Evolutionary conservation across 768 basidiomycete genomes (phyloP).

Genomic region (Tylopilus intermedius): DNA sequence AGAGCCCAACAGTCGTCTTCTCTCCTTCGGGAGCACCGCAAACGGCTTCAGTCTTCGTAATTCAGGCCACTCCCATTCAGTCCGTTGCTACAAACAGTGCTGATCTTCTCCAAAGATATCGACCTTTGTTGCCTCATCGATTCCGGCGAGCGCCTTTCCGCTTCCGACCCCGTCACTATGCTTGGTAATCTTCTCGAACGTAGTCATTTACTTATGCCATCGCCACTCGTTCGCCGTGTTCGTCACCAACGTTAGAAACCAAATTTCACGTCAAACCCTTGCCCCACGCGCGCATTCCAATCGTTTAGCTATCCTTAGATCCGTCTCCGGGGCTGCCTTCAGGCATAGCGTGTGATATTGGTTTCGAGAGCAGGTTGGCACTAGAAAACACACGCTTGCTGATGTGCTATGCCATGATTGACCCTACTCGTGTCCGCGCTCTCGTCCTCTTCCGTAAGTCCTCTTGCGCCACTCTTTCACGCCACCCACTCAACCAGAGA

Average conservation of each 20-base stretch:
- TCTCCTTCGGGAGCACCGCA: constrained; percentile 95
- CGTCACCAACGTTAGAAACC: constrained; percentile 57
- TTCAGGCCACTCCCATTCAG: constrained; percentile 56
- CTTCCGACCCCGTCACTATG: constrained; percentile 89
- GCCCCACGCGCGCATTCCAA: constrained; percentile 95
- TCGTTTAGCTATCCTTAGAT: constrained; percentile 92
- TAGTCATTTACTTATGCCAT: constrained; percentile 43
- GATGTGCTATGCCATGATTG: constrained; percentile 96
- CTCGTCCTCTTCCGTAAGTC: constrained; percentile 93
- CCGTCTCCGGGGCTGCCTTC: constrained; percentile 75
- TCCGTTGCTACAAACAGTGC: constrained; percentile 1
- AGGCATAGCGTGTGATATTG: constrained; percentile 97
- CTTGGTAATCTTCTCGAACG: constrained; percentile 89
- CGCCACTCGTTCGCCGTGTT: constrained; percentile 10
- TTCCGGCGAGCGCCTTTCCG: constrained; percentile 70
- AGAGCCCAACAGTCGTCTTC: constrained; percentile 82
- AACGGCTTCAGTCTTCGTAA: constrained; percentile 97
- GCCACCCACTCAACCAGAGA: constrained; percentile 10
- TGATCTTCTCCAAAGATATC: constrained; percentile 66
- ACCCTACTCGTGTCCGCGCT: constrained; percentile 88
- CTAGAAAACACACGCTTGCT: constrained; percentile 94
- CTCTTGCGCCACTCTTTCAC: constrained; percentile 11
- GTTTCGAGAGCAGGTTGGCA: constrained; percentile 97
- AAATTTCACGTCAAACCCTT: constrained; percentile 95
- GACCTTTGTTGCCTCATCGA: constrained; percentile 96